These are phyloP conservation scores for Heracleum sosnowskyi DNA, from an alignment of 129 eudicot species.

Conservation along the genomic window DNA sequence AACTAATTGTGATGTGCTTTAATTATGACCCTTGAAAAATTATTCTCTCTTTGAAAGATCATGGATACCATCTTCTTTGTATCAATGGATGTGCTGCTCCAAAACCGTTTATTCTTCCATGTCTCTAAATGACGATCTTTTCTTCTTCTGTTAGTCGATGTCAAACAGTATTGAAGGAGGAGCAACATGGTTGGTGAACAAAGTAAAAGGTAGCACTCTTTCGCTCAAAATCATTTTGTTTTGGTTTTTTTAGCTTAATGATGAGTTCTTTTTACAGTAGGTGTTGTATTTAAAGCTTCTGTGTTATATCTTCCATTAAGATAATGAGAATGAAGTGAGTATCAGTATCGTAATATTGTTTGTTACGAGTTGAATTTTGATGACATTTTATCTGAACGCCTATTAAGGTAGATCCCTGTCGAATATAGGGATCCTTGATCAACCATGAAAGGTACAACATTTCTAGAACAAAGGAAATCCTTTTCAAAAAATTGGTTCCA, in stretches of 20 bases:
- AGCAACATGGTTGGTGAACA: constrained; percentile 75
- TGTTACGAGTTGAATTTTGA: not conserved
- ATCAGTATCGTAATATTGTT: not conserved
- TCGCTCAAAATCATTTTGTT: not conserved
- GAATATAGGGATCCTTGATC: not conserved
- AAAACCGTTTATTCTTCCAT: not conserved
- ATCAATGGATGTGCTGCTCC: not conserved
- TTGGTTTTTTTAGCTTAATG: not conserved
- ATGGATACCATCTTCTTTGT: not conserved
- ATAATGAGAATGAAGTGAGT: not conserved
- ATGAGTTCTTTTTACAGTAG: not conserved
- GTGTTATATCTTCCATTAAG: not conserved
- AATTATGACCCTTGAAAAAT: not conserved
- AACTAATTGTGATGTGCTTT: not conserved
- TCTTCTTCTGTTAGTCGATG: constrained; percentile 42
- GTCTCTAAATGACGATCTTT: not conserved
- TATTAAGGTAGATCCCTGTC: not conserved
- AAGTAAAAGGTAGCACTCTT: constrained; percentile 60
- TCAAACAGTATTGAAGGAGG: constrained; percentile 78
- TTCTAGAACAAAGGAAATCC: not conserved
- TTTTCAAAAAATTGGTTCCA: not conserved
- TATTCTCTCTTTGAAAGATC: not conserved
- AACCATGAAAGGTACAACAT: not conserved
- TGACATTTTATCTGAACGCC: not conserved
- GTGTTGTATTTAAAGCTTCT: not conserved